Conservation (phyloP, 108 stramenopile species). For the Nitzschia palea region DNA sequence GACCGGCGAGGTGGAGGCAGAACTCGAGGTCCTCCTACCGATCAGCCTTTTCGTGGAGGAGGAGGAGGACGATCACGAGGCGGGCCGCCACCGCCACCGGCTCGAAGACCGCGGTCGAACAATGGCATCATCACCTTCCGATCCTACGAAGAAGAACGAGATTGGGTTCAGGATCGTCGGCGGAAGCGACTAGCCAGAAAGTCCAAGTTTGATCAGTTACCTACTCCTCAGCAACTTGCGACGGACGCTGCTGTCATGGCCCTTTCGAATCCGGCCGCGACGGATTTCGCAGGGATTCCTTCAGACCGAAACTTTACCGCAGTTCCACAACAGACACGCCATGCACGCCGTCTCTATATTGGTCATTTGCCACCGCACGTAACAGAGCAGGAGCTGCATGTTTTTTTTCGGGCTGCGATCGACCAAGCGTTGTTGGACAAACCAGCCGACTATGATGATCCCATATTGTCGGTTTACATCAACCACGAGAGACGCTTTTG, state of each 20-base stretch:
- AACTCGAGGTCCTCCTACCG: conserved; percentile 6
- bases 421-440: conserved; percentile 47
- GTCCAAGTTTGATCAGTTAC: conserved; percentile 71
- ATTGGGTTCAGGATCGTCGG: conserved; percentile 80
- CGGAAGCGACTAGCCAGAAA: conserved; percentile 64
- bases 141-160: conserved; percentile 81
- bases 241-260: conserved; percentile 50
- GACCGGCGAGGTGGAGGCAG: conserved; percentile 11
- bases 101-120: conserved; percentile 9
- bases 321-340: conserved; percentile 89
- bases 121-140: conserved; percentile 39
- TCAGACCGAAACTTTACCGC: conserved; percentile 31
- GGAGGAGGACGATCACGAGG: conserved; percentile 9
- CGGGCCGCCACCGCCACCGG: conserved; percentile 13
- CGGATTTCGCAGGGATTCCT: conserved; percentile 44
- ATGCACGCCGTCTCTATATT: conserved; percentile 94
- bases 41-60: conserved; percentile 12
- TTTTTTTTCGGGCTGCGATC: conserved; percentile 86
- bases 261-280: conserved; percentile 35
- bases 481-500: conserved; percentile 92
- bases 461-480: conserved; percentile 93
- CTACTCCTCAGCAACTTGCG: conserved; percentile 68
- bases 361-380: conserved; percentile 86
- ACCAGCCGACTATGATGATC: conserved; percentile 51
- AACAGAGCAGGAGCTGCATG: conserved; percentile 78